phyloP scores from a whole-genome alignment of 169 alveolate species.

The Babesia ovata region DNA sequence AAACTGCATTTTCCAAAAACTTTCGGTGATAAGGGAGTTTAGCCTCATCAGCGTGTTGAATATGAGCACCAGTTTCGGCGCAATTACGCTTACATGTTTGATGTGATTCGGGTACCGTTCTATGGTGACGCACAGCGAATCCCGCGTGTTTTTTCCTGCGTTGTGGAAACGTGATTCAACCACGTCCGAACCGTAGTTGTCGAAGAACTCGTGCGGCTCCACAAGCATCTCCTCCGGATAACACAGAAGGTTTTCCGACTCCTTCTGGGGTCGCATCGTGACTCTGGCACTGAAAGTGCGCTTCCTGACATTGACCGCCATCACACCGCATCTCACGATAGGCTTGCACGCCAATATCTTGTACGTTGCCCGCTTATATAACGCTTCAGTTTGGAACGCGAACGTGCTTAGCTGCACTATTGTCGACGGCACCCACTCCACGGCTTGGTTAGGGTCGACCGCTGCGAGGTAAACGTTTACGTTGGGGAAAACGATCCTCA shows the following conservation, averaged over 20 bases:
- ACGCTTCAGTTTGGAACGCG: conserved; percentile 1
- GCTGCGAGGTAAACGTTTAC: conserved; percentile 10
- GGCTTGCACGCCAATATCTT: conserved; percentile 33
- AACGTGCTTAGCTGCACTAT: conserved; percentile 19
- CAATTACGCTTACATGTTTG: conserved; percentile 1
- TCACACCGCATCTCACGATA: conserved; percentile 14
- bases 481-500: conserved; percentile 18
- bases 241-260: conserved; percentile 14
- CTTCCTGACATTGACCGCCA: conserved; percentile 1
- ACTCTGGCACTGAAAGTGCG: conserved; percentile 50
- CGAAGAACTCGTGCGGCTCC: conserved; percentile 9
- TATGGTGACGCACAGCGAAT: not conserved
- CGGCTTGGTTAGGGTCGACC: not conserved
- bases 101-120: conserved; percentile 15
- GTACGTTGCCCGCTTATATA: conserved; percentile 9
- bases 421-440: not conserved
- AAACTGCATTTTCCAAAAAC: conserved; percentile 1
- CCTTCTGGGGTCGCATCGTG: conserved; percentile 3
- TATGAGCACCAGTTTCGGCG: conserved; percentile 17
- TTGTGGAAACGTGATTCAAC: not conserved
- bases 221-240: conserved; percentile 34
- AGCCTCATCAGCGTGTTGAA: conserved; percentile 7
- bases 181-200: conserved; percentile 18
- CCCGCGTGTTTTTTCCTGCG: not conserved
- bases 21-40: not conserved